These are phyloP conservation scores for Fraxinus excelsior DNA, from an alignment of 257 asterid genomes.

Conservation along the genomic window DNA sequence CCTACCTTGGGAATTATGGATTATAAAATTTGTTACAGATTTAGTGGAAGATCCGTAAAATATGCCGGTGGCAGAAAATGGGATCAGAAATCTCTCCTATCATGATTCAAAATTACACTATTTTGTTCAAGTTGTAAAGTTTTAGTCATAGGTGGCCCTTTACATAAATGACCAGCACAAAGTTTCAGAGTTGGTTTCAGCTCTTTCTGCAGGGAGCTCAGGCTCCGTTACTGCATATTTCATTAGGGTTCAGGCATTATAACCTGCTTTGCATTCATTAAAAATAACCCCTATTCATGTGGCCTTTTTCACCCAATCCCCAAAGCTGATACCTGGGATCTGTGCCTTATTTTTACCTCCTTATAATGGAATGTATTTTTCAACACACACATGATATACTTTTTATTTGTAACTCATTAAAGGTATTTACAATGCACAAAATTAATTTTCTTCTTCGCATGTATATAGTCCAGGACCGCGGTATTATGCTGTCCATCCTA, in stretches of 20 bases:
- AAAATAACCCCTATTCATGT: background rate
- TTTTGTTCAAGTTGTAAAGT: background rate
- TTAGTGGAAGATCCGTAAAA: background rate
- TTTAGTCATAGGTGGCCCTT: background rate
- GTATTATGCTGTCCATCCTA: background rate
- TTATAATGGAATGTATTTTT: slow-evolving; percentile 9
- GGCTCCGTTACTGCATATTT: background rate
- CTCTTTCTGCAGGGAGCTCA: background rate
- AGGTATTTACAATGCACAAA: background rate
- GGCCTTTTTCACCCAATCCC: background rate
- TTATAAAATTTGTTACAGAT: background rate
- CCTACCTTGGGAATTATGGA: background rate
- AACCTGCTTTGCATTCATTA: background rate
- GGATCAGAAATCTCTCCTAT: background rate
- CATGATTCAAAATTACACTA: background rate
- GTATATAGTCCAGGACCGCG: background rate
- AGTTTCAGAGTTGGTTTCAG: background rate
- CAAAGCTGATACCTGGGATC: background rate
- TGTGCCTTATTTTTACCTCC: background rate
- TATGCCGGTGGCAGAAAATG: background rate
- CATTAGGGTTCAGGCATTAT: background rate
- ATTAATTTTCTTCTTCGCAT: background rate
- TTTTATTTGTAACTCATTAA: background rate
- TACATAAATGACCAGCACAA: background rate
- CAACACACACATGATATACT: background rate